Base-by-base conservation (phyloP, 352 stramenopile genomes). In the Peronospora destructor region DNA sequence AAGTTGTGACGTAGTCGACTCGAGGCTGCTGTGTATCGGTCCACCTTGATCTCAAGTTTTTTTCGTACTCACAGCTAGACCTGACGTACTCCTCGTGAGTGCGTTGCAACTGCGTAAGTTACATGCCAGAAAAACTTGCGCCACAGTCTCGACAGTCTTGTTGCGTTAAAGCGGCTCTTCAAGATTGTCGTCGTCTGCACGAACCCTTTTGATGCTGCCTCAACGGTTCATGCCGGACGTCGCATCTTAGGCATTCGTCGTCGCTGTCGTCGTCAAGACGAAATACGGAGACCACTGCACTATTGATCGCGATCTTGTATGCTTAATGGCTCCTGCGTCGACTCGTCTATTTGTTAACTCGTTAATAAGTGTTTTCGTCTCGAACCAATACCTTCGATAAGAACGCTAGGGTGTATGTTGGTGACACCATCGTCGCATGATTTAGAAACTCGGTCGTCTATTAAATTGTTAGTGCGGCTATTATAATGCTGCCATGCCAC, bases 1-100 rank as follows among this genome's bases (percentile, higher is more conserved):
- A 0, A 62, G 43, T n/a, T 62, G 54, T 14, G 61, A n/a, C 12
- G 45, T 14, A 4, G 17, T n/a, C 0, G 46, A 50, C 6, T 69
- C 30, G 1, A 71, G 56, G 19, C 7, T 71, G 51, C 28, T 56
- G 41, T 10, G 37, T 66, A 72, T 14, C 60, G 70, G 38, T 81
- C 67, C 19, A 90, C 48, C 48, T 84, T 74, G 14, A 42, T 56
- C 54, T 87, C 76, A 8, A 90, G 66, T 44, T 87, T 76, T 5
- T 70, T 45, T 90, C 79, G 36, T 87, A 87, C 53, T 90, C 76
- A 48, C 76, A 82, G 32, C 73, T 87, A 1, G 76, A 87, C 34
- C 68, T 68, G 37, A 90, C 61, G 58, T 84, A 90, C 48, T 90
- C 76, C 46, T 90, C 76, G 34, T 87, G 73, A 4, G 66, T 77